Conservation (phyloP, 495 filamentous ascomycete species). For the Polyplosphaeria fusca region DNA sequence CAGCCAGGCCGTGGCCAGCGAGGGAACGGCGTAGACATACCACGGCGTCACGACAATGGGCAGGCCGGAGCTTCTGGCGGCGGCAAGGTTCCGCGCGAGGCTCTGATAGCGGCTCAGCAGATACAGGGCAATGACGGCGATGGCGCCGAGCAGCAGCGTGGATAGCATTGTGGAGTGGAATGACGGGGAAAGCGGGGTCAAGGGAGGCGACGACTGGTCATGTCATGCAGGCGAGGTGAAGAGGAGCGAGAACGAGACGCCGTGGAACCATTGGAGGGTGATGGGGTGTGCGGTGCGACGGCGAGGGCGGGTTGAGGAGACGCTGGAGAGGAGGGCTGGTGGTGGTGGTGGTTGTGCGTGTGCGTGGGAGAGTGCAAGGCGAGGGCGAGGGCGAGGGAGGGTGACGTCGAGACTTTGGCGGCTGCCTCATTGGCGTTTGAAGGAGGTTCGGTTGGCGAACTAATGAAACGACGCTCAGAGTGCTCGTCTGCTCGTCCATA, state of each 20-base stretch:
- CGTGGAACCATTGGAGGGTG: neutral
- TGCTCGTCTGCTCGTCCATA: too few species aligned
- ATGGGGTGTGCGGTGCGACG: neutral
- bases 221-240: neutral
- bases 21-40: slow-evolving; percentile 44
- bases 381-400: too few species aligned
- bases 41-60: slow-evolving; percentile 38
- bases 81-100: slow-evolving; percentile 37
- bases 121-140: slow-evolving; percentile 18
- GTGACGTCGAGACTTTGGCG: too few species aligned
- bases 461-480: too few species aligned
- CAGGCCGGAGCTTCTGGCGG: slow-evolving; percentile 41
- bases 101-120: slow-evolving; percentile 28
- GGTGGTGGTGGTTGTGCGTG: too few species aligned
- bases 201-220: neutral
- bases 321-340: too few species aligned
- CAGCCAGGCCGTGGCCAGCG: slow-evolving; percentile 49
- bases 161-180: slow-evolving; percentile 10
- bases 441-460: too few species aligned
- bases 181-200: neutral
- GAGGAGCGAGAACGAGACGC: too few species aligned
- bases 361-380: too few species aligned
- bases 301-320: neutral
- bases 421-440: too few species aligned
- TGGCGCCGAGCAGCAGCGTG: slow-evolving; percentile 8